Evolutionary conservation across 352 stramenopile genomes (phyloP).

Genomic region (Globisporangium cylindrosporum): DNA sequence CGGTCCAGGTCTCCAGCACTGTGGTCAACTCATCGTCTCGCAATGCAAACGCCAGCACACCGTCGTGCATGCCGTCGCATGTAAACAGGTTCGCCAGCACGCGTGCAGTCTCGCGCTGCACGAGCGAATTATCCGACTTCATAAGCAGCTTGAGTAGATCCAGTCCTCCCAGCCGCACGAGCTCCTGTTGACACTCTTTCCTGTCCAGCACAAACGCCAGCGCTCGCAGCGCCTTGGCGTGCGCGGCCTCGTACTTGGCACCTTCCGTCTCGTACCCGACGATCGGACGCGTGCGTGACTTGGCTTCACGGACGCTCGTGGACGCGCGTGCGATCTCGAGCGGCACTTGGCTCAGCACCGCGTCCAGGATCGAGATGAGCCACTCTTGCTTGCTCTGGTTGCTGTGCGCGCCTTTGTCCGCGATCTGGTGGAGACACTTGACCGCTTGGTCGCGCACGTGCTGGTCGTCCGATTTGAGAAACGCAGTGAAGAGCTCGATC

Average conservation of each 20-base stretch:
- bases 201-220: slow-evolving; percentile 57
- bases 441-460: slow-evolving; percentile 47
- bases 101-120: slow-evolving; percentile 58
- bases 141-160: slow-evolving; percentile 53
- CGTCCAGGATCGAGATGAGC: slow-evolving; percentile 70
- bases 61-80: slow-evolving; percentile 41
- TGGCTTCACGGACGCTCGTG: slow-evolving; percentile 58
- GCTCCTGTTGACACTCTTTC: slow-evolving; percentile 53
- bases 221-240: slow-evolving; percentile 56
- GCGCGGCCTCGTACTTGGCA: slow-evolving; percentile 38
- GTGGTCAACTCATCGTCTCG: slow-evolving; percentile 35
- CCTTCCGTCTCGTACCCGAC: slow-evolving; percentile 25
- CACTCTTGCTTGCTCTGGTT: slow-evolving; percentile 71
- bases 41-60: slow-evolving; percentile 33
- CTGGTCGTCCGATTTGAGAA: slow-evolving; percentile 47
- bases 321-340: slow-evolving; percentile 38
- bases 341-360: slow-evolving; percentile 56
- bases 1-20: slow-evolving; percentile 43
- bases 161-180: slow-evolving; percentile 50
- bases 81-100: slow-evolving; percentile 69
- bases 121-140: slow-evolving; percentile 33
- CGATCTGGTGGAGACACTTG: slow-evolving; percentile 58
- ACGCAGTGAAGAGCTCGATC: slow-evolving; percentile 77
- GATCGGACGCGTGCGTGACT: slow-evolving; percentile 56
- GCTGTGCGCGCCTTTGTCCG: slow-evolving; percentile 35